phyloP scores from a whole-genome alignment of 805 yeast species.

The Priceomyces medius region DNA sequence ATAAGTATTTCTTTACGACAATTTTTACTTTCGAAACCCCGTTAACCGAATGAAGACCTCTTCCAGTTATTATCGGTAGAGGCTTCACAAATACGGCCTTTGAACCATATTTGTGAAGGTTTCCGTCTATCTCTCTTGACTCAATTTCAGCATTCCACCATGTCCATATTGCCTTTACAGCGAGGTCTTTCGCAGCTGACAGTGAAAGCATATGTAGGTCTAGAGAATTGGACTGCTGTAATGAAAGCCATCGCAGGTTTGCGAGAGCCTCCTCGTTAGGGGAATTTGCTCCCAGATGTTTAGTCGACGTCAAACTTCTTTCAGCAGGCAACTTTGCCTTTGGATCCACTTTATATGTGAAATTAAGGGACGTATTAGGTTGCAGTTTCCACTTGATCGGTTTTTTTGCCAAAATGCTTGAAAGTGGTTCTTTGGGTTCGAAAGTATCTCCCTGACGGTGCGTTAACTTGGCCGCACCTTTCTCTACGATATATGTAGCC shows the following conservation, averaged over 20 bases:
- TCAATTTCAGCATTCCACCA: conserved; percentile 68
- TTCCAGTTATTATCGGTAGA: conserved; percentile 57
- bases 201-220: conserved; percentile 62
- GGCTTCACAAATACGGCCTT: conserved; percentile 43
- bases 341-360: not conserved
- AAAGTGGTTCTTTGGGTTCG: not conserved
- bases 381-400: not conserved
- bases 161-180: conserved; percentile 31
- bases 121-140: conserved; percentile 41
- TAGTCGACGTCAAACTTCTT: not conserved
- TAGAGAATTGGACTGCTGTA: conserved; percentile 19
- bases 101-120: conserved; percentile 28
- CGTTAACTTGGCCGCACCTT: conserved; percentile 25
- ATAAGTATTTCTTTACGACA: conserved; percentile 42
- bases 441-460: conserved; percentile 9
- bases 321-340: not conserved
- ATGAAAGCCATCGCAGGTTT: conserved; percentile 2
- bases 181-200: conserved; percentile 43
- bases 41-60: conserved; percentile 66
- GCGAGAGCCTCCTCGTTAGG: not conserved
- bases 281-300: not conserved
- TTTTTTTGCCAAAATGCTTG: conserved; percentile 1
- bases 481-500: conserved; percentile 32
- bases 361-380: not conserved
- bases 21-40: conserved; percentile 52